phyloP scores from a whole-genome alignment of 306 rosid species.

The Castanospermum australe region DNA sequence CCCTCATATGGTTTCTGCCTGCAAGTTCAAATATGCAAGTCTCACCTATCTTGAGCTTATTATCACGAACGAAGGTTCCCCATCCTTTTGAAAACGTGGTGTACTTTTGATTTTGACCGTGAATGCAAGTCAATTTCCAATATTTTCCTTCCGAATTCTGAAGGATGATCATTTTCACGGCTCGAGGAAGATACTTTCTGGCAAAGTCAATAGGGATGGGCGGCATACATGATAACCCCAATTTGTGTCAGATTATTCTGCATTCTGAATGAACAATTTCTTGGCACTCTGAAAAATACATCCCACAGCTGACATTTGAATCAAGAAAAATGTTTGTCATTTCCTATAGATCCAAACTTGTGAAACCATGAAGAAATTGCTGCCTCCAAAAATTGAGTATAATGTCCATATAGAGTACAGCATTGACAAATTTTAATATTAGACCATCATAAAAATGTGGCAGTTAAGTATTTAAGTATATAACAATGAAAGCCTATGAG shows the following conservation, averaged over 20 bases:
- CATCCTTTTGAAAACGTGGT: neutral
- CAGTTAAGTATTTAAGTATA: too few relatives aligned
- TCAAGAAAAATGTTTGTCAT: neutral
- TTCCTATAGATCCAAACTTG: too few relatives aligned
- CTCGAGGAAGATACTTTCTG: neutral
- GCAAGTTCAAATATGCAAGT: conserved; percentile 16
- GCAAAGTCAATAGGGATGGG: neutral
- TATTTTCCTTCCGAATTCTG: neutral
- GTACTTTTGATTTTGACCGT: neutral
- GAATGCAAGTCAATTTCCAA: neutral
- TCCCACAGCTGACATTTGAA: neutral
- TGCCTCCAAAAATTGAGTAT: too few relatives aligned
- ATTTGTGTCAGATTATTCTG: neutral
- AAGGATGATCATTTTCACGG: neutral
- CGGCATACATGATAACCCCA: conserved; percentile 9
- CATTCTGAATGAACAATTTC: neutral
- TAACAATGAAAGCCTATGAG: too few relatives aligned
- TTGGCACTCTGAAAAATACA: neutral
- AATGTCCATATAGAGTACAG: too few relatives aligned
- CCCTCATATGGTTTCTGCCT: neutral
- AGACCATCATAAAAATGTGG: too few relatives aligned
- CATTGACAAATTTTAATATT: too few relatives aligned
- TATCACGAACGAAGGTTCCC: neutral
- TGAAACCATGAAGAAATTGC: too few relatives aligned
- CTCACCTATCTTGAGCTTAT: conserved; percentile 22